phyloP scores from a whole-genome alignment of 2,329 filamentous ascomycete genomes.

The Trichoderma afroharzianum region DNA sequence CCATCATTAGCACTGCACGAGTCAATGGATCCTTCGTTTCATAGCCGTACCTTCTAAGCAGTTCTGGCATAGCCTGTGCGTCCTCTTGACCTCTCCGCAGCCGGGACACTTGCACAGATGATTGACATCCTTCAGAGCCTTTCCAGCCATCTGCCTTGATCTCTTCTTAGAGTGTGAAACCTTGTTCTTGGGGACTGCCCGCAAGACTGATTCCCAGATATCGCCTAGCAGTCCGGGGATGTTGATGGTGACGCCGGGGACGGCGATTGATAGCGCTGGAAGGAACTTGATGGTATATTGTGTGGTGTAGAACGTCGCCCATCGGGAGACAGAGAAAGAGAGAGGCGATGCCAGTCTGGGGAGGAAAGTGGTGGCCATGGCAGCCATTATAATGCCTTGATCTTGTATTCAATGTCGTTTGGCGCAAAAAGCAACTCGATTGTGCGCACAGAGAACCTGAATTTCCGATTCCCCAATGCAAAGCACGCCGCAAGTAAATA shows the following conservation, averaged over 20 bases:
- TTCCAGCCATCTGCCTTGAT: slow-evolving; percentile 90
- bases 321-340: slow-evolving; percentile 40
- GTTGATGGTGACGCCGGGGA: slow-evolving; percentile 57
- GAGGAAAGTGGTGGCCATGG: slow-evolving; percentile 46
- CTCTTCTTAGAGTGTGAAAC: slow-evolving; percentile 95
- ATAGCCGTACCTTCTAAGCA: slow-evolving; percentile 72
- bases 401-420: neutral
- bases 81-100: slow-evolving; percentile 82
- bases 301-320: slow-evolving; percentile 42
- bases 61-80: slow-evolving; percentile 82
- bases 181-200: slow-evolving; percentile 97
- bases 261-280: slow-evolving; percentile 52
- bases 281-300: slow-evolving; percentile 47
- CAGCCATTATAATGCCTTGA: slow-evolving; percentile 41
- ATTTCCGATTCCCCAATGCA: neutral
- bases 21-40: too few species aligned
- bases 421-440: slow-evolving; percentile 8
- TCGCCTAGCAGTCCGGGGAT: slow-evolving; percentile 64
- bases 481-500: neutral
- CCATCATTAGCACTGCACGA: neutral
- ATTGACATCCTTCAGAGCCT: slow-evolving; percentile 87
- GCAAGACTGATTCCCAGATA: slow-evolving; percentile 89
- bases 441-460: neutral
- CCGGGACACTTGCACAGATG: slow-evolving; percentile 83
- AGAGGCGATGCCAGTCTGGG: slow-evolving; percentile 48